Conservation (phyloP, 192 early-diverging fungal species). For the Coemansia sp. region DNA sequence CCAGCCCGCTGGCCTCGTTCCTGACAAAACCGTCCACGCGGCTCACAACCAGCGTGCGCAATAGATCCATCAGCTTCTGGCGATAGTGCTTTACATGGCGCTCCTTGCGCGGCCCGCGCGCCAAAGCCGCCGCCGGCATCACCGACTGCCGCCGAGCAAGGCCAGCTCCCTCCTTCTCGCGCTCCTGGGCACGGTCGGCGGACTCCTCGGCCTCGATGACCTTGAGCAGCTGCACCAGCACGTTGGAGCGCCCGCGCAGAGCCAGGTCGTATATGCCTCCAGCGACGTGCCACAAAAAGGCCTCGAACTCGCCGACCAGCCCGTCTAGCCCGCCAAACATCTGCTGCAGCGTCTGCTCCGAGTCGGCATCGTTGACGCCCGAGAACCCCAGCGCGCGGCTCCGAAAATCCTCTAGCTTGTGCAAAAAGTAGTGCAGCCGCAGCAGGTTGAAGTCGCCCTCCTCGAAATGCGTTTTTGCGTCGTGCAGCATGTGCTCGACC, state of each 20-base stretch:
- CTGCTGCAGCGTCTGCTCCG: conserved; percentile 75
- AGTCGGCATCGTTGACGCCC: conserved; percentile 65
- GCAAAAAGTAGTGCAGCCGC: conserved; percentile 83
- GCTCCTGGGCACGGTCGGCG: conserved; percentile 61
- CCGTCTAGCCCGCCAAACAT: conserved; percentile 85
- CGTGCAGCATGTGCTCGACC: conserved; percentile 65
- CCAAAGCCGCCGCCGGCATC: conserved; percentile 14
- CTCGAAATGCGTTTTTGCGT: conserved; percentile 56
- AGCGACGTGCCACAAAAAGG: conserved; percentile 83
- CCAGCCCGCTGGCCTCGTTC: conserved; percentile 46
- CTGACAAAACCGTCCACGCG: conserved; percentile 58
- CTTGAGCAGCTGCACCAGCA: conserved; percentile 89
- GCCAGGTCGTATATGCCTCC: conserved; percentile 77
- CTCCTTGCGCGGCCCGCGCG: conserved; percentile 29
- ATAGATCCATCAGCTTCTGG: conserved; percentile 44
- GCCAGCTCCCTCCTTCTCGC: conserved; percentile 32
- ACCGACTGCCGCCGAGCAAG: conserved; percentile 25
- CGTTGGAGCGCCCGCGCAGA: conserved; percentile 61
- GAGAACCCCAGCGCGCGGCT: conserved; percentile 81
- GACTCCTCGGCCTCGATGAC: conserved; percentile 92
- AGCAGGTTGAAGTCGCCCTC: conserved; percentile 66
- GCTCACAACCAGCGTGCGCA: conserved; percentile 31
- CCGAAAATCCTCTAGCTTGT: conserved; percentile 84
- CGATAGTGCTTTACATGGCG: conserved; percentile 44
- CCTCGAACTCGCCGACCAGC: conserved; percentile 77